These are phyloP conservation scores for Teunomyces pallodes DNA, from an alignment of 805 yeast genomes.

Conservation along the genomic window DNA sequence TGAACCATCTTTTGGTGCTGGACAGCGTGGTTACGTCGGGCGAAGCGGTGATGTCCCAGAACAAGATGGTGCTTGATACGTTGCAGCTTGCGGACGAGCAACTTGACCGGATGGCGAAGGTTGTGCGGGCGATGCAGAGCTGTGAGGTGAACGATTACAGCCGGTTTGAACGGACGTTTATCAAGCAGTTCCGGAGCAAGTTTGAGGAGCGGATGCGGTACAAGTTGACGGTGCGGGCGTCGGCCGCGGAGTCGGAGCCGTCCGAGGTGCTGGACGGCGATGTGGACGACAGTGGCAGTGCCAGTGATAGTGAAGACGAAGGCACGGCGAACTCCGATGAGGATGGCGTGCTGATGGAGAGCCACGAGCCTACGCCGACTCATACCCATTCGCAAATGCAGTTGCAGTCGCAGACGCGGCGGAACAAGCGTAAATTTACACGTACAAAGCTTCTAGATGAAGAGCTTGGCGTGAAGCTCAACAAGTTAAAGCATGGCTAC, in stretches of 20 bases:
- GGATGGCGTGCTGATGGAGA: constrained; percentile 22
- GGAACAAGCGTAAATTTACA: not conserved
- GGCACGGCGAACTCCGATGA: constrained; percentile 18
- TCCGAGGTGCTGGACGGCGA: constrained; percentile 5
- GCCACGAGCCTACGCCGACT: constrained; percentile 3
- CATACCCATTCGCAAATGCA: not conserved
- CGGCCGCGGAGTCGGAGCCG: not conserved
- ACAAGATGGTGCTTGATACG: not conserved
- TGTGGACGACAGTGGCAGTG: constrained; percentile 15
- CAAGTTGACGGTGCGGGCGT: constrained; percentile 6
- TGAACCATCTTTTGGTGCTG: constrained; percentile 6
- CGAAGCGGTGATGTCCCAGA: not conserved
- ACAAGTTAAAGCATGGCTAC: constrained; percentile 4
- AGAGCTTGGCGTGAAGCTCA: constrained; percentile 8
- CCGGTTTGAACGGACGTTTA: constrained; percentile 2
- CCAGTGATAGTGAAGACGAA: constrained; percentile 24
- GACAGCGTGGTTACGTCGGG: not conserved
- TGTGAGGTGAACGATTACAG: not conserved
- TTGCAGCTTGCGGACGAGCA: not conserved
- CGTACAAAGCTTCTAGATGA: constrained; percentile 6
- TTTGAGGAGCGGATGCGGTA: constrained; percentile 11
- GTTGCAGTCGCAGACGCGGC: not conserved
- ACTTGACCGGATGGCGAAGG: not conserved
- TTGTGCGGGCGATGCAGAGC: constrained; percentile 1
- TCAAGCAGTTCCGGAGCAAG: constrained; percentile 5